phyloP scores from a whole-genome alignment of 768 basidiomycete genomes.

The Pleurotus sapidus region DNA sequence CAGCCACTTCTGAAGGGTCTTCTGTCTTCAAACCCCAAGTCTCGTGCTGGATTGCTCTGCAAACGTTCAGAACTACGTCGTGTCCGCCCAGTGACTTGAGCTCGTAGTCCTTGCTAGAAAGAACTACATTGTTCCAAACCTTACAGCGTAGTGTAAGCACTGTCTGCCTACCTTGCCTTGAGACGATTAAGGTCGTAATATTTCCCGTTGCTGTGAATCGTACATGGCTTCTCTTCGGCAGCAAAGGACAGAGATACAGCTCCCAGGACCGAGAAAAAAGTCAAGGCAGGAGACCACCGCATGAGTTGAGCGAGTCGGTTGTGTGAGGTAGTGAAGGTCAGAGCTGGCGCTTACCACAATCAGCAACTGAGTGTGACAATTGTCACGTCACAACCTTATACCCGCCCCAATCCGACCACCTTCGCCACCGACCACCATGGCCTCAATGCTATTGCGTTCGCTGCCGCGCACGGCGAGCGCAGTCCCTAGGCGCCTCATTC shows the following conservation, averaged over 20 bases:
- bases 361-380: background rate
- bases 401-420: conserved; percentile 36
- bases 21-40: conserved; percentile 56
- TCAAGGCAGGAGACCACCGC: conserved; percentile 11
- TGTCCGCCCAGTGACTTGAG: conserved; percentile 45
- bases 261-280: background rate
- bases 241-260: background rate
- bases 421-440: conserved; percentile 45
- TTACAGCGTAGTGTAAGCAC: conserved; percentile 6
- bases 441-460: conserved; percentile 64
- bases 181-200: conserved; percentile 70
- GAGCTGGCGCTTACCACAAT: too few relatives aligned
- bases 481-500: conserved; percentile 26
- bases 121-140: conserved; percentile 9
- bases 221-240: conserved; percentile 59
- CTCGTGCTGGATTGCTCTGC: conserved; percentile 53
- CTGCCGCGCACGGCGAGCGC: conserved; percentile 43
- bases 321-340: too few relatives aligned
- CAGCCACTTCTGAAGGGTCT: conserved; percentile 53
- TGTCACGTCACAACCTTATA: conserved; percentile 19
- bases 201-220: conserved; percentile 49
- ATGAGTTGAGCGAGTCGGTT: conserved; percentile 3
- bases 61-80: conserved; percentile 60
- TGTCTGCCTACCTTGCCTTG: conserved; percentile 44
- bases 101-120: conserved; percentile 60